Base-by-base conservation (phyloP, 2,329 filamentous ascomycete species). In the Clonostachys sp. region DNA sequence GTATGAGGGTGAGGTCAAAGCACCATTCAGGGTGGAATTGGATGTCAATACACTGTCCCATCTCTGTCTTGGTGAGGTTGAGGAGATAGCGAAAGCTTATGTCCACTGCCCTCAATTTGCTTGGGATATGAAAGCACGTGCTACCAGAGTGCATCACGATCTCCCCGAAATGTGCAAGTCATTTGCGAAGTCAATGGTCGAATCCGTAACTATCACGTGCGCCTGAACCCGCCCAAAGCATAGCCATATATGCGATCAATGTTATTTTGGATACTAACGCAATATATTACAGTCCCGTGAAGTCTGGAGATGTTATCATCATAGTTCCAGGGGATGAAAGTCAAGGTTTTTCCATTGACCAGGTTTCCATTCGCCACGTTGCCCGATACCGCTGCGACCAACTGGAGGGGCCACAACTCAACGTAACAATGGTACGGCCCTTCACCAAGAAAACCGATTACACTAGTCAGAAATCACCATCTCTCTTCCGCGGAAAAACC, bases 371-470 rank as follows among this genome's bases (percentile, higher is more conserved):
- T 16, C 51, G 51, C 1, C 61, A 61, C 12, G 33, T 53, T 4
- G 60, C 53, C 2, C 48, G 41, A 13, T 65, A 63, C 42, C 47
- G 44, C 3, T 47, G 51, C 17, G 34, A 39, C 3, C n/a, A 14
- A 5, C 50, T 42, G 4, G 46, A 48, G 0, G 43, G 44, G 10
- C 57, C 52, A 43, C 47, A 57, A 14, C 53, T 64, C 3, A 55
- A 52, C 2, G 45, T 64, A 5, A 54, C 50, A 1, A 57, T 58
- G 57, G 54, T 53, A 30, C 53, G 56, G 12, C 45, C 38, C 8
- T 47, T 65, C 9, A 42, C 42, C 17, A 42, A 41, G 38, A 14
- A 45, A 14, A 5, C 39, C 17, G 18, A 44, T 18, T 41, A 24
- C 17, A 17, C 42, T 6, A 18, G n/a, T 12, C 17, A 35, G 3